phyloP scores from a whole-genome alignment of 768 basidiomycete species.

The Tulasnella sp. region DNA sequence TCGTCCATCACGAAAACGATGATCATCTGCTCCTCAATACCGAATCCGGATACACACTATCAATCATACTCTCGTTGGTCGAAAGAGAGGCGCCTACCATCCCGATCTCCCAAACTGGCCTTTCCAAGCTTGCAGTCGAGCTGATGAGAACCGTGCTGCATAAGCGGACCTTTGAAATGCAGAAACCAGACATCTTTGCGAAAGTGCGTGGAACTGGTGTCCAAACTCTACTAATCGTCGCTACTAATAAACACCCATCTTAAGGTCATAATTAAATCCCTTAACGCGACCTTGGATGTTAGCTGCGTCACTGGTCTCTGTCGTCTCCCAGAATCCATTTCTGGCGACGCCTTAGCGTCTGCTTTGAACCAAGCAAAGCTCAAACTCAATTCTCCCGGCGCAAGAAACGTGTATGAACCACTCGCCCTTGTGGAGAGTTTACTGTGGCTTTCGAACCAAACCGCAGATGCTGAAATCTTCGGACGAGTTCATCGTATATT shows the following conservation, averaged over 20 bases:
- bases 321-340: neutral
- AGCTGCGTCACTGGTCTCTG: neutral
- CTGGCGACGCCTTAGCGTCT: neutral
- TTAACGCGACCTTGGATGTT: neutral
- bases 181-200: neutral
- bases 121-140: neutral
- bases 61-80: neutral
- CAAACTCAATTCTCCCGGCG: neutral
- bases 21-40: neutral
- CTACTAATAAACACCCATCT: neutral
- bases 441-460: neutral
- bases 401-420: neutral
- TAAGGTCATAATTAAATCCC: neutral
- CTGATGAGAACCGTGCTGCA: neutral
- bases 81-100: neutral
- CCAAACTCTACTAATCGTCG: too few relatives aligned
- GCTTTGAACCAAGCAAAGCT: neutral
- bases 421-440: neutral
- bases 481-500: neutral
- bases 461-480: neutral
- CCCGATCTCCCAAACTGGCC: neutral
- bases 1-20: neutral
- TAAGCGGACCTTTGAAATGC: neutral
- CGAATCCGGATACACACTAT: neutral
- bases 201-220: neutral